Conservation (phyloP, 2,329 filamentous ascomycete genomes). For the Arachnopeziza araneosa region DNA sequence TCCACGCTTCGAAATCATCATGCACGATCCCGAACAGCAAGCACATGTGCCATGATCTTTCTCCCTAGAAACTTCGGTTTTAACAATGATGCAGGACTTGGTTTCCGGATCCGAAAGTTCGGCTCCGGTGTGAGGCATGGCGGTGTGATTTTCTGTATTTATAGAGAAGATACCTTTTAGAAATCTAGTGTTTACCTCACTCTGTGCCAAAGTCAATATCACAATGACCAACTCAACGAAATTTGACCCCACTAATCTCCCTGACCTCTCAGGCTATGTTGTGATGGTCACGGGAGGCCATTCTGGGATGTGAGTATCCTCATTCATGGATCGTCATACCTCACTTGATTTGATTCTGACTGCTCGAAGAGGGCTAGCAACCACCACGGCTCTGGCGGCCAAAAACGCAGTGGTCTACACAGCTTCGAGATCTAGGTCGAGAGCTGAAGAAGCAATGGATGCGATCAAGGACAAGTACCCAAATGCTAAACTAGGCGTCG, state of each 20-base stretch:
- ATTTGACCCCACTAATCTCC: slow-evolving; percentile 6
- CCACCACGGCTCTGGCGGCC: slow-evolving; percentile 30
- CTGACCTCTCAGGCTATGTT: slow-evolving; percentile 23
- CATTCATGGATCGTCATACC: background rate
- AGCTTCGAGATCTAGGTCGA: slow-evolving; percentile 31
- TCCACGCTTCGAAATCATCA: background rate
- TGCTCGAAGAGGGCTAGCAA: slow-evolving; percentile 29
- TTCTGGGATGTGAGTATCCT: slow-evolving; percentile 25
- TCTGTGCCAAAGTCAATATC: background rate
- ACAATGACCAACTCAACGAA: background rate
- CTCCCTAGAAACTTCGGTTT: background rate
- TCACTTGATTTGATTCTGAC: background rate
- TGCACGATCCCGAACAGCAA: background rate
- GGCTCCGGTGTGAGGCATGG: background rate
- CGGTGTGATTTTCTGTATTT: background rate
- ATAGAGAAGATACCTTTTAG: background rate
- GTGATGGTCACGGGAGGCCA: slow-evolving; percentile 32
- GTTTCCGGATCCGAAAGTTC: background rate
- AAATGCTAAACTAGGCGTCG: slow-evolving; percentile 26
- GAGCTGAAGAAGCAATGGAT: slow-evolving; percentile 33
- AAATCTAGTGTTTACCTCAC: background rate
- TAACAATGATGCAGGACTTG: background rate
- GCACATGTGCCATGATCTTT: background rate
- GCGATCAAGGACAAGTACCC: slow-evolving; percentile 27
- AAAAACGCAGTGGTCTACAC: slow-evolving; percentile 38